phyloP scores from a whole-genome alignment of 2,329 filamentous ascomycete species.

The Ophiosphaerella narmari region DNA sequence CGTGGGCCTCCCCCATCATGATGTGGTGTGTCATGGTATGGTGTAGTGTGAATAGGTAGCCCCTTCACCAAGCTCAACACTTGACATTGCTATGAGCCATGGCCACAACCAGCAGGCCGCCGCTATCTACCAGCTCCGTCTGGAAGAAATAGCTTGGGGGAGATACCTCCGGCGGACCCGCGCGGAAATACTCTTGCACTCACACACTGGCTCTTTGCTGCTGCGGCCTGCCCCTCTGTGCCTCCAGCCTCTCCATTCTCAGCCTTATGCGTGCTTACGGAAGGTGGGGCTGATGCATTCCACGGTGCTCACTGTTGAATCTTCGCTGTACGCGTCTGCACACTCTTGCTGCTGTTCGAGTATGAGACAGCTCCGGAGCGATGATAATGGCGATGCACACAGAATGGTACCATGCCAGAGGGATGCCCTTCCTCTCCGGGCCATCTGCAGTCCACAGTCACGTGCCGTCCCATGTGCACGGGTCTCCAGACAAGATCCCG shows the following conservation, averaged over 20 bases:
- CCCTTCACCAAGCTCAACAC: neutral
- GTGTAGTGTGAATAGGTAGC: neutral
- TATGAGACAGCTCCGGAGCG: no score
- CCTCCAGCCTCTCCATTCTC: conserved; percentile 1
- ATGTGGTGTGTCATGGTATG: neutral
- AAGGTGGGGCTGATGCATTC: conserved; percentile 20
- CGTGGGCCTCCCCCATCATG: conserved; percentile 8
- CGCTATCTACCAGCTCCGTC: neutral
- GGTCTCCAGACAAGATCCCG: conserved; percentile 4
- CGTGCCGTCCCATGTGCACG: conserved; percentile 2
- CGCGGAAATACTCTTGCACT: conserved; percentile 12
- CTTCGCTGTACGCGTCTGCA: no score
- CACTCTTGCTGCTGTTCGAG: no score
- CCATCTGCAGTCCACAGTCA: conserved; percentile 9
- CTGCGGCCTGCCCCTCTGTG: conserved; percentile 8
- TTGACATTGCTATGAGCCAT: neutral
- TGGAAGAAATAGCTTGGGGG: neutral
- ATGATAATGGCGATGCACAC: no score
- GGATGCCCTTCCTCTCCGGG: no score
- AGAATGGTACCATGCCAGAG: no score
- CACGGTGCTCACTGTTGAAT: no score
- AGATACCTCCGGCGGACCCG: conserved; percentile 10
- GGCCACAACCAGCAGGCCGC: no score
- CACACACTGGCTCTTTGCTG: neutral
- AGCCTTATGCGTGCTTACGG: conserved; percentile 21